Evolutionary conservation across 23 red algal species (phyloP), one percentile per base, ranked within the genome.

Genomic region (Pyropia yezoensis): DNA sequence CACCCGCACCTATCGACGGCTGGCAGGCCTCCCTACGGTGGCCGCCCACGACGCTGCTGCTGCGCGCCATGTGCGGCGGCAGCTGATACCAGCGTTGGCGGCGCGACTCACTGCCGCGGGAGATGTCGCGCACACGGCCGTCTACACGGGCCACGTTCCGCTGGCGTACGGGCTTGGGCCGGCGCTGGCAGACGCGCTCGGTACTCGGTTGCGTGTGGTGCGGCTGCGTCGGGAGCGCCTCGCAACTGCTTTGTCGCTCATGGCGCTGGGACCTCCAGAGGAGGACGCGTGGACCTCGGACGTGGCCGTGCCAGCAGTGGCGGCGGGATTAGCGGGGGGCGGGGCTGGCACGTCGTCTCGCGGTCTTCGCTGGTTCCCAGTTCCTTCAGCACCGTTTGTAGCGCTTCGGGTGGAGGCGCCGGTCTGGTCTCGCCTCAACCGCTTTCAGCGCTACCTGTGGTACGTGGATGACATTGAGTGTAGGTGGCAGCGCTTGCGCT

Each of bases 401-500:
- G 39, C 65, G 1, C 63, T 87, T 18, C 49, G 60, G 13, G 65
- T 77, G 1, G 33, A 57, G 29, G 33, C 62, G 25, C 24, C 11
- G 5, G 82, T 68, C 6, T 87, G 82, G 82, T 7, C 16, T 15
- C 21, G 27, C 1, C 29, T 87, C 1, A 87, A 87, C 53, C 71
- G 82, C 8, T 87, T 87, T 27, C 82, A 87, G 39, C 56, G 72
- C n/a, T 87, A 74, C 71, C 64, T 87, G 50, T 87, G 82, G 82
- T 87, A 87, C 59, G 82, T 87, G 26, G 82, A 87, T 33, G 82
- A 87, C 59, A 50, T 77, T 23, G 82, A 85, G 25, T 85, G 80
- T n/a, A 56, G 80, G 9, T 85, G 80, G 80, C 80, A 85, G 34
- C 60, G 66, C 13, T 34, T 85, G 60, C 18, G 27, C 14, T 51